phyloP scores from a whole-genome alignment of 257 asterid species.

The Euphrasia confusa region DNA sequence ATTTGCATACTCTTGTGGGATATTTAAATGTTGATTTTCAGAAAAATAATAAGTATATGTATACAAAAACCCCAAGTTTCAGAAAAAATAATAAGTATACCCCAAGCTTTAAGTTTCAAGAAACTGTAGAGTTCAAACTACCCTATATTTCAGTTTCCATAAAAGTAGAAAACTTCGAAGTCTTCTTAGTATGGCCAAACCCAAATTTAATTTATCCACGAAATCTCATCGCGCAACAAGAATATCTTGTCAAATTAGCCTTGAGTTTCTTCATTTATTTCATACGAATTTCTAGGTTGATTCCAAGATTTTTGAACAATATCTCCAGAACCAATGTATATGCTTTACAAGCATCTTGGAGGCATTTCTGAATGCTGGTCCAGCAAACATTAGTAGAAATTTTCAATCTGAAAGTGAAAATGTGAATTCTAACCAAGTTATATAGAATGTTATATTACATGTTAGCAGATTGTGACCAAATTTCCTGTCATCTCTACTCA shows the following conservation, averaged over 20 bases:
- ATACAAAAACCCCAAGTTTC: neutral
- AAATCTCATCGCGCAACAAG: neutral
- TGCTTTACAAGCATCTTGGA: neutral
- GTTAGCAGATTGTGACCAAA: neutral
- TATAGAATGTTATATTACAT: neutral
- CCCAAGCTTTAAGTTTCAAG: neutral
- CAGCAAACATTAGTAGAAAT: neutral
- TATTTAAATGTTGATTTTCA: neutral
- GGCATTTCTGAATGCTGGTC: neutral
- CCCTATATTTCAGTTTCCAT: neutral
- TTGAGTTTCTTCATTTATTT: neutral
- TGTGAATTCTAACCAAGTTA: too few relatives aligned
- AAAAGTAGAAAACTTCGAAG: neutral
- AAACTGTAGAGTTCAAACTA: neutral
- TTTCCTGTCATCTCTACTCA: conserved; percentile 9
- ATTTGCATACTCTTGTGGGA: neutral
- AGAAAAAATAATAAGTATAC: neutral
- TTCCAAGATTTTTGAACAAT: neutral
- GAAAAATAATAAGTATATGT: neutral
- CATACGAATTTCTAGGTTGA: too few relatives aligned
- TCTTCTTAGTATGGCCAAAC: neutral
- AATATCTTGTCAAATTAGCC: neutral
- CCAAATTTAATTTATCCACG: neutral
- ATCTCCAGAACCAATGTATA: neutral
- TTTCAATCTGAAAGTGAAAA: too few relatives aligned